Percentiles rank a stretch among this genome's conserved stretches.
Evolutionary conservation across 2,329 filamentous ascomycete species (phyloP).

Genomic region (Neonectria magnoliae): DNA sequence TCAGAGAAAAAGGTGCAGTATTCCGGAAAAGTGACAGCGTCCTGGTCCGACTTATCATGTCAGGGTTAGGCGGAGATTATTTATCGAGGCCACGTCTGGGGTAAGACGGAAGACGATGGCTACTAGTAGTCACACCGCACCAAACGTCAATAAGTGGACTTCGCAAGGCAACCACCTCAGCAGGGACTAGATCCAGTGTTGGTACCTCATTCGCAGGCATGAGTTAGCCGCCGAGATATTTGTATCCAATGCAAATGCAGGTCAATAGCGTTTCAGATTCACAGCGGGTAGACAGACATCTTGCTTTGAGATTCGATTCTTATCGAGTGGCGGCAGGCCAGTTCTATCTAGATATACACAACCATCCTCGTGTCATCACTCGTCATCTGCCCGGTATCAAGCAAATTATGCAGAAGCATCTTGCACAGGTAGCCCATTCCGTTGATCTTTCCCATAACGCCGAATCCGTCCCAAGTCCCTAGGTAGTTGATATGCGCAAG

Average conservation of each 20-base stretch:
- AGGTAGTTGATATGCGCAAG: slow-evolving; percentile 30
- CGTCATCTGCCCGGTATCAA: slow-evolving; percentile 37
- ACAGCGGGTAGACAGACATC: neutral
- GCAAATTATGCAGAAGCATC: slow-evolving; percentile 38
- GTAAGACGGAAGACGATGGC: neutral
- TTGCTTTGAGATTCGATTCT: slow-evolving; percentile 29
- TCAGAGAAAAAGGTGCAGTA: neutral
- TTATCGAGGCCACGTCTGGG: neutral
- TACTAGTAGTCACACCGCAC: neutral
- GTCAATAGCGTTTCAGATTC: too few relatives aligned
- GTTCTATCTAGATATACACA: slow-evolving; percentile 45
- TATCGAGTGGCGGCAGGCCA: slow-evolving; percentile 41
- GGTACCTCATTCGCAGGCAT: neutral
- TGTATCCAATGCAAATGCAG: too few relatives aligned
- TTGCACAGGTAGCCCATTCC: slow-evolving; percentile 31
- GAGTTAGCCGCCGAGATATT: neutral
- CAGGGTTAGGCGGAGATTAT: neutral
- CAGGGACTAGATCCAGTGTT: neutral
- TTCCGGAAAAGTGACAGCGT: slow-evolving; percentile 7
- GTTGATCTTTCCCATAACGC: slow-evolving; percentile 36
- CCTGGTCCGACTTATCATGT: slow-evolving; percentile 18
- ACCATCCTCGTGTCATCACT: slow-evolving; percentile 41
- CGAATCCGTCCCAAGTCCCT: slow-evolving; percentile 34
- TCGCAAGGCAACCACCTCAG: neutral
- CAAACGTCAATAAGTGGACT: neutral